These are phyloP conservation scores for Penicillium waksmanii DNA, from an alignment of 495 filamentous ascomycete species.

Conservation along the genomic window DNA sequence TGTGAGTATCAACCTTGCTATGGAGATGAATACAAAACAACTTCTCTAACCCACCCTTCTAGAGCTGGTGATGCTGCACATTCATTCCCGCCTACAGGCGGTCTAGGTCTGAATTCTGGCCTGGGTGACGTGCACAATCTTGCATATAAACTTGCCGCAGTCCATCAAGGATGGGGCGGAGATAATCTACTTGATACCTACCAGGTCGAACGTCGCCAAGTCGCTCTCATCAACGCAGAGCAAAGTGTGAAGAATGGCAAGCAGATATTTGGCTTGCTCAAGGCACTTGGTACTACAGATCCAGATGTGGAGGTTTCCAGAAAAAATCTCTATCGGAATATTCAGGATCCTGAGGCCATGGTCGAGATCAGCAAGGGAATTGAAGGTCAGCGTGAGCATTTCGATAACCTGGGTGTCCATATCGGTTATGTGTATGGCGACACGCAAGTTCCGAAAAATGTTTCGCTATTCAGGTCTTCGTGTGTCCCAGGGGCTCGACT, in stretches of 20 bases:
- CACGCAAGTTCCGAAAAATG: constrained; percentile 27
- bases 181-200: constrained; percentile 29
- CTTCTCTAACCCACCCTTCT: background rate
- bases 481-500: constrained; percentile 35
- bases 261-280: constrained; percentile 37
- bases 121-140: constrained; percentile 40
- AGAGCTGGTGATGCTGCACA: constrained; percentile 58
- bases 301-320: constrained; percentile 23
- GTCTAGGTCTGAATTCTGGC: constrained; percentile 40
- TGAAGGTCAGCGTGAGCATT: constrained; percentile 41
- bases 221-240: constrained; percentile 35
- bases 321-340: constrained; percentile 32
- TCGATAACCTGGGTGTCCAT: constrained; percentile 41
- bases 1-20: constrained; percentile 29
- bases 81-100: constrained; percentile 39
- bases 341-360: constrained; percentile 26
- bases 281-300: constrained; percentile 35
- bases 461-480: constrained; percentile 26
- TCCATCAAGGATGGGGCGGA: constrained; percentile 30
- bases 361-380: constrained; percentile 32
- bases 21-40: background rate
- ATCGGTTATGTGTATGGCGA: constrained; percentile 42
- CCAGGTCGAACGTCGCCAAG: constrained; percentile 33
- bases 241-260: constrained; percentile 44
- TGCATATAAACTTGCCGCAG: constrained; percentile 38